These are phyloP conservation scores for Massarina eburnea DNA, from an alignment of 2,329 filamentous ascomycete species.

Conservation along the genomic window DNA sequence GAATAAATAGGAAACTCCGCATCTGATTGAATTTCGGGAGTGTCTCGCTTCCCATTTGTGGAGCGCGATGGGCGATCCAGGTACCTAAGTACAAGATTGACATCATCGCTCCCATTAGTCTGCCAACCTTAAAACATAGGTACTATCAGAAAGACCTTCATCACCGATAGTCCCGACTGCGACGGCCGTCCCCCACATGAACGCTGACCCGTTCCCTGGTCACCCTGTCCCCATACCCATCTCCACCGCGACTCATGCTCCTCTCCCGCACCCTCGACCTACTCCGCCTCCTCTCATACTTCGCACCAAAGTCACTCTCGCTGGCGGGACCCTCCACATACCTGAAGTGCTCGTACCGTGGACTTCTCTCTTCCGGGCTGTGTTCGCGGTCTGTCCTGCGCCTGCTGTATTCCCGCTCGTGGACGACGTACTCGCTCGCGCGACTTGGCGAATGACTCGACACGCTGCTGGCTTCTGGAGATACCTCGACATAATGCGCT, in stretches of 20 bases:
- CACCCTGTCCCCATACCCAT: constrained; percentile 22
- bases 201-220: constrained; percentile 37
- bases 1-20: constrained; percentile 1
- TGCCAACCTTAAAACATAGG: neutral
- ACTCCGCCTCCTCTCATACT: constrained; percentile 27
- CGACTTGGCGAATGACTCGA: constrained; percentile 10
- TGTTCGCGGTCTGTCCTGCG: constrained; percentile 32
- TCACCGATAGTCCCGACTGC: constrained; percentile 22
- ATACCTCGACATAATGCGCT: constrained; percentile 50
- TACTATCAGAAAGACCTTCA: neutral
- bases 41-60: constrained; percentile 8
- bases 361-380: constrained; percentile 32
- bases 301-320: constrained; percentile 31
- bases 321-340: constrained; percentile 47
- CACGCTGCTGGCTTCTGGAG: constrained; percentile 26
- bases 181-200: constrained; percentile 23
- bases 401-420: constrained; percentile 48
- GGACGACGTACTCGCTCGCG: constrained; percentile 45
- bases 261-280: constrained; percentile 16
- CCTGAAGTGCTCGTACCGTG: constrained; percentile 49
- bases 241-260: constrained; percentile 33
- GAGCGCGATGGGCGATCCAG: neutral
- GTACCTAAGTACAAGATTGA: constrained; percentile 3
- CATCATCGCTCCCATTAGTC: constrained; percentile 6
- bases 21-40: constrained; percentile 3